Evolutionary conservation across 345 rosid species (phyloP).

Genomic region (Citropsis articulata): DNA sequence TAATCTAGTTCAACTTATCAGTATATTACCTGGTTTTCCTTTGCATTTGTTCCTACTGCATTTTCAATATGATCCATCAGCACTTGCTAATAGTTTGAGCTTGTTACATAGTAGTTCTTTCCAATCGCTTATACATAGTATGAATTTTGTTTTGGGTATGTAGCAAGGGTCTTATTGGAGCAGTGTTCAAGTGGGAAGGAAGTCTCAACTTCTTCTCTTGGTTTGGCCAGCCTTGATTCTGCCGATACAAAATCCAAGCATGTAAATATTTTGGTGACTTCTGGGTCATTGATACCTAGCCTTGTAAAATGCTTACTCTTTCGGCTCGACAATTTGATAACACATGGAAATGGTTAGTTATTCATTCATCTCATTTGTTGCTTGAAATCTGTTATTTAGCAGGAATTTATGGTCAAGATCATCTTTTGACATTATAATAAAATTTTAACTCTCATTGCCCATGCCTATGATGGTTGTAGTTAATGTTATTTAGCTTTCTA

Average conservation of each 20-base stretch:
- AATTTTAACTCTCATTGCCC: neutral
- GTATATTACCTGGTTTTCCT: neutral
- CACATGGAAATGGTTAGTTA: constrained; percentile 63
- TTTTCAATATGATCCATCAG: neutral
- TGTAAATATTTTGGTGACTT: constrained; percentile 79
- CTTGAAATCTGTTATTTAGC: neutral
- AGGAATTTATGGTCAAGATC: neutral
- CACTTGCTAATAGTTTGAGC: neutral
- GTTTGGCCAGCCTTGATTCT: constrained; percentile 20
- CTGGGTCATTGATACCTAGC: constrained; percentile 89
- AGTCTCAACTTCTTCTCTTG: constrained; percentile 21
- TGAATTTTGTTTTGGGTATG: constrained; percentile 27
- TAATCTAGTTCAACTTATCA: neutral
- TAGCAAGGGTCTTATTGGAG: constrained; percentile 72
- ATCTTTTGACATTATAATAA: neutral
- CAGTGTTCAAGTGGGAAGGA: constrained; percentile 55
- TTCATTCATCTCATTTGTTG: neutral
- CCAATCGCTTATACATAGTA: constrained; percentile 13
- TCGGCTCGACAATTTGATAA: constrained; percentile 54
- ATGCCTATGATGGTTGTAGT: neutral
- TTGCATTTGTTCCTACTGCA: neutral
- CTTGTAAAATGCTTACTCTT: constrained; percentile 82
- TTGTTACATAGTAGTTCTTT: neutral
- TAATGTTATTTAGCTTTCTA: neutral
- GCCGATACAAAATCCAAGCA: constrained; percentile 26